A percentile compares a stretch with the other conserved stretches of the same genome.
Evolutionary conservation across 768 basidiomycete species (phyloP).

Genomic region (Trametopsis cervina): DNA sequence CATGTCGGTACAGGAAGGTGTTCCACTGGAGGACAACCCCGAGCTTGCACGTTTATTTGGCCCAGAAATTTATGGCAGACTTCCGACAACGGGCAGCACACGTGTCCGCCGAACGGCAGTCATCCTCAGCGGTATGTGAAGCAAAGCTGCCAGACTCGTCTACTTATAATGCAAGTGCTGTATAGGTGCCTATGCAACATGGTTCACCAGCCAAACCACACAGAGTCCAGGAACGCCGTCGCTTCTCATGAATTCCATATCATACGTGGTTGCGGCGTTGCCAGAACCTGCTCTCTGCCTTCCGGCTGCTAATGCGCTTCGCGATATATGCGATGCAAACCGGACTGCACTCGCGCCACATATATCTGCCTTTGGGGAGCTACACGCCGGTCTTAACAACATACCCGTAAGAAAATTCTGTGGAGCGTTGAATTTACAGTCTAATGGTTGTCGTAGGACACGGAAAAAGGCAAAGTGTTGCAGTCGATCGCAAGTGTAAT

Average conservation of each 20-base stretch:
- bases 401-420: slow-evolving; percentile 72
- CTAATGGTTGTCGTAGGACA: slow-evolving; percentile 56
- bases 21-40: slow-evolving; percentile 49
- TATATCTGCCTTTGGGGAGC: slow-evolving; percentile 75
- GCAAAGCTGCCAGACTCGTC: neutral
- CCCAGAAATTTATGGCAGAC: slow-evolving; percentile 56
- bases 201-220: slow-evolving; percentile 56
- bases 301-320: slow-evolving; percentile 74
- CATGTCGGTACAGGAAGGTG: slow-evolving; percentile 81
- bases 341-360: slow-evolving; percentile 76
- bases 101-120: slow-evolving; percentile 71
- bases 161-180: neutral
- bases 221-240: slow-evolving; percentile 25
- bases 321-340: slow-evolving; percentile 87
- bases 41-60: slow-evolving; percentile 64
- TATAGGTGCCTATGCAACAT: slow-evolving; percentile 68
- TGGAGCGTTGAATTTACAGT: too few relatives aligned
- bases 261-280: slow-evolving; percentile 66
- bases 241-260: slow-evolving; percentile 57
- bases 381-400: slow-evolving; percentile 69
- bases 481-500: slow-evolving; percentile 93
- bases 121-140: slow-evolving; percentile 65
- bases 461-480: slow-evolving; percentile 84
- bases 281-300: slow-evolving; percentile 57
- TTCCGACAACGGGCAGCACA: slow-evolving; percentile 58